phyloP scores from a whole-genome alignment of 78 protist species.

The Chrysochromulina tobinii region DNA sequence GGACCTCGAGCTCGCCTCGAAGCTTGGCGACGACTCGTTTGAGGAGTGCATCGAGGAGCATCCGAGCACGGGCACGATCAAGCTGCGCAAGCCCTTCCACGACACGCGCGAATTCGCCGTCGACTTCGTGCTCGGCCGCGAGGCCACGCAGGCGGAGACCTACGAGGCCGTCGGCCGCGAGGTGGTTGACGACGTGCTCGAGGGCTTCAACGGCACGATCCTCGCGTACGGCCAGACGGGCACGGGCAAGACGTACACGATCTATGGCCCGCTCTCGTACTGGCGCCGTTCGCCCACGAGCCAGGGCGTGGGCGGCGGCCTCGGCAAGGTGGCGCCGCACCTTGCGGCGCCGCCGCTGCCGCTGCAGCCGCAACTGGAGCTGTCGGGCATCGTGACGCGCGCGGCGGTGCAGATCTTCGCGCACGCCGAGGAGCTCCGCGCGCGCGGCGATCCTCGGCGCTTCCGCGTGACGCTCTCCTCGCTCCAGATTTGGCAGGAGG shows the following conservation, averaged over 20 bases:
- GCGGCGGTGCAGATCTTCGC: background rate
- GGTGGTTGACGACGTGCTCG: background rate
- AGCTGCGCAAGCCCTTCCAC: background rate
- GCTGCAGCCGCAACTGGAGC: background rate
- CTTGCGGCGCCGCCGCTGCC: background rate
- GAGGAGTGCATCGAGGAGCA: too few relatives aligned
- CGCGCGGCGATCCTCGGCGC: background rate
- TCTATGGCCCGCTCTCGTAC: background rate
- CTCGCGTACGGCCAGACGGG: background rate
- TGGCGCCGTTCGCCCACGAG: background rate
- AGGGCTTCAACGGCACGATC: background rate
- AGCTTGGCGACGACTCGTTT: too few relatives aligned
- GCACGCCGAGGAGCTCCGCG: background rate
- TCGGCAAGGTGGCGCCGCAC: background rate
- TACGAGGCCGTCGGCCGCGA: background rate
- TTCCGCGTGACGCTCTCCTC: background rate
- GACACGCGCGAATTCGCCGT: background rate
- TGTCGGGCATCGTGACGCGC: background rate
- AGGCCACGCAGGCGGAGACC: background rate
- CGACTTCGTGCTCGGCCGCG: background rate
- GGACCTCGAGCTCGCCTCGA: too few relatives aligned
- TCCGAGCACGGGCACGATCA: background rate
- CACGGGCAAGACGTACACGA: constrained; percentile 10
- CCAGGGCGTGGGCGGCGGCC: background rate
- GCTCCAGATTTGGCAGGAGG: constrained; percentile 1